Evolutionary conservation across 2,329 filamentous ascomycete genomes (phyloP).

Genomic region (Neocatenulostroma microsporum): DNA sequence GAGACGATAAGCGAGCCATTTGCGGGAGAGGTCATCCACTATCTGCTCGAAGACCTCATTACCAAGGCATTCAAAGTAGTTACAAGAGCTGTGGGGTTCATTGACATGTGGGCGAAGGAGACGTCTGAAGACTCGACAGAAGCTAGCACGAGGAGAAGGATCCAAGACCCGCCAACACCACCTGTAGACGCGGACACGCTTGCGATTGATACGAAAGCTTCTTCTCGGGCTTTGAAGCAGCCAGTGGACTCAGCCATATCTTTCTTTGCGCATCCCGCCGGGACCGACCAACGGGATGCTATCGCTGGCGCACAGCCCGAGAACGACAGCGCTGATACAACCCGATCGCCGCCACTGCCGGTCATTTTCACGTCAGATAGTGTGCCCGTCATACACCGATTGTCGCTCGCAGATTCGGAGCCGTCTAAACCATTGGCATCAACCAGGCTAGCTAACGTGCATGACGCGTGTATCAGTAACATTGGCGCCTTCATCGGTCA

Average conservation of each 20-base stretch:
- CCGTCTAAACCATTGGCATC: constrained; percentile 63
- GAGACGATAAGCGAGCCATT: constrained; percentile 54
- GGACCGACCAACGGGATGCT: background rate
- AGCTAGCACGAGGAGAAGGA: no score
- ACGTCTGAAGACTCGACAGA: constrained; percentile 4
- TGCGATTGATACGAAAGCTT: no score
- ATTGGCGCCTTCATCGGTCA: constrained; percentile 91
- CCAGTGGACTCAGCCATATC: background rate
- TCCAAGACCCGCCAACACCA: no score
- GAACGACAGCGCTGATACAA: background rate
- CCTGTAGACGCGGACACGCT: no score
- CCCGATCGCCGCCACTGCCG: background rate
- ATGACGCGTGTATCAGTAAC: constrained; percentile 83
- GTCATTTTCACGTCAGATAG: constrained; percentile 12
- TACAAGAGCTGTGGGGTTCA: constrained; percentile 79
- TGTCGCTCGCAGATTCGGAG: constrained; percentile 22
- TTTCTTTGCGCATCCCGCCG: background rate
- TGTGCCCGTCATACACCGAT: constrained; percentile 21
- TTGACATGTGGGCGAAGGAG: constrained; percentile 64
- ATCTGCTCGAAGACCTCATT: constrained; percentile 85
- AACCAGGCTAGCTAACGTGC: constrained; percentile 67
- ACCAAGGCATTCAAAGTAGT: constrained; percentile 90
- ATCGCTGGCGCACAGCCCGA: background rate
- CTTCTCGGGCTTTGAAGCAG: no score
- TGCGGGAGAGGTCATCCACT: constrained; percentile 55